phyloP scores from a whole-genome alignment of 192 early-diverging fungal species.

The Funneliformis geosporum region DNA sequence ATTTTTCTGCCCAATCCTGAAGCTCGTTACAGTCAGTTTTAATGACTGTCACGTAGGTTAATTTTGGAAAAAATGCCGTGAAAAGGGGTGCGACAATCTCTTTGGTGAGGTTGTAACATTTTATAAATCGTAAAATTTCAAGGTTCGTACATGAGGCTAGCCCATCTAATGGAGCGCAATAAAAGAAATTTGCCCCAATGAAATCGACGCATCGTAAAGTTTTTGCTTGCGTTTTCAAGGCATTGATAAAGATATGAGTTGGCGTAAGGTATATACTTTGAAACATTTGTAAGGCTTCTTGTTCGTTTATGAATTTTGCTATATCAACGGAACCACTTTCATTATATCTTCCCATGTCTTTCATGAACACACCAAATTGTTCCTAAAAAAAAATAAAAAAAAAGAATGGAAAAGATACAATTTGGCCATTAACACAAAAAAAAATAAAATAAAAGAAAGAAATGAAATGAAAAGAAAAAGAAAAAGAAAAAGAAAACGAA shows the following conservation, averaged over 20 bases:
- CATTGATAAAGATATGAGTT: background rate
- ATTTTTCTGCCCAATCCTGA: background rate
- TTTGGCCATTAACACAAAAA: background rate
- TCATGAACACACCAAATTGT: constrained; percentile 5
- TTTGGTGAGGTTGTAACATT: background rate
- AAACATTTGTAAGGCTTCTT: background rate
- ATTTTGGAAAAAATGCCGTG: background rate
- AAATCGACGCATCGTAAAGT: background rate
- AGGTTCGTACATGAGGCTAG: background rate
- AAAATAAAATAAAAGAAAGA: too few relatives aligned
- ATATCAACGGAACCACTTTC: background rate
- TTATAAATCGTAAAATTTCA: background rate
- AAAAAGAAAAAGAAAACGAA: background rate
- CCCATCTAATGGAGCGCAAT: background rate
- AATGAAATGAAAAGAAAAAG: too few relatives aligned
- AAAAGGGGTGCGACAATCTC: background rate
- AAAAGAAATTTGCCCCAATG: background rate
- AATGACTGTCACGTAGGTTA: background rate
- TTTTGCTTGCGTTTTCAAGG: background rate
- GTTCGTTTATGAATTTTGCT: background rate
- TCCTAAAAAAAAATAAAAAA: background rate
- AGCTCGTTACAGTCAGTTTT: background rate
- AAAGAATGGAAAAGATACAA: too few relatives aligned
- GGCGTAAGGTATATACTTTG: constrained; percentile 1
- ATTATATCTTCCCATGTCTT: background rate